Conservation (phyloP, 306 rosid species). For the Trifolium subterraneum region DNA sequence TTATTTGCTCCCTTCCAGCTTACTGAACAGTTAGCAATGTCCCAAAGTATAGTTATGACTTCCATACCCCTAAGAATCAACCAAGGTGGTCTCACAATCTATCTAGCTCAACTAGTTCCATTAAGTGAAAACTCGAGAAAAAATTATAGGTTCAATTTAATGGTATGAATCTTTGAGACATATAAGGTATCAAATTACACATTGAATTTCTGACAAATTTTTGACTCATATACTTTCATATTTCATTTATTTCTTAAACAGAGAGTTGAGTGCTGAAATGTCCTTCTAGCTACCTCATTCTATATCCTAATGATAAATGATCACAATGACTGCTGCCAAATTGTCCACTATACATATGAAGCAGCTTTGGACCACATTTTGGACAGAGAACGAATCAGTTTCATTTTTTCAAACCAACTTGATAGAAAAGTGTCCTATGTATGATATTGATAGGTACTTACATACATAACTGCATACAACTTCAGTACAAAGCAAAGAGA, state of each 20-base stretch:
- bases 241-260: too few species aligned
- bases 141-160: not conserved
- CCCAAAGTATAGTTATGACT: constrained; percentile 7
- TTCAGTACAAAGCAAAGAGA: constrained; percentile 44
- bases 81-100: not conserved
- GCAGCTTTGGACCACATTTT: constrained; percentile 20
- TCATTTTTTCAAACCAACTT: not conserved
- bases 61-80: not conserved
- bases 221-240: too few species aligned
- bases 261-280: not conserved
- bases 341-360: not conserved
- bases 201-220: not conserved
- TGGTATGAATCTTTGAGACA: not conserved
- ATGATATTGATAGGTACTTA: not conserved
- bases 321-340: not conserved
- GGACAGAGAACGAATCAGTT: constrained; percentile 1
- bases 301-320: not conserved
- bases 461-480: constrained; percentile 1
- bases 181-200: not conserved
- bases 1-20: not conserved
- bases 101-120: not conserved
- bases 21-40: not conserved
- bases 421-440: not conserved
- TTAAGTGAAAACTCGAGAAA: not conserved
- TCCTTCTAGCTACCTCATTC: not conserved